Evolutionary conservation across 163 green algal genomes (phyloP).

Genomic region (Scenedesmus sp.): DNA sequence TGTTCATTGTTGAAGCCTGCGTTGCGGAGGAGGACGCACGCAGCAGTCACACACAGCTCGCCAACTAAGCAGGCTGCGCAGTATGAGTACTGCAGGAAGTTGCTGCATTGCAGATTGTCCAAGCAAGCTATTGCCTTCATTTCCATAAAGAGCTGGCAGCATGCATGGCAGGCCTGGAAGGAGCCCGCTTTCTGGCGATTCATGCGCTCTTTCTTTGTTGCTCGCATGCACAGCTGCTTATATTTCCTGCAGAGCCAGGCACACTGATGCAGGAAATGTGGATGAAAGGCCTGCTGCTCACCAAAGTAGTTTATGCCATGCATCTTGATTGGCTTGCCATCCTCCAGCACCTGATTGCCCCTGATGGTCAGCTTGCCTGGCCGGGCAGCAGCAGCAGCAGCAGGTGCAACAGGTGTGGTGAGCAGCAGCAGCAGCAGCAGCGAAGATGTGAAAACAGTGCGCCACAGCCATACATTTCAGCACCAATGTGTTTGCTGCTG

Average conservation of each 20-base stretch:
- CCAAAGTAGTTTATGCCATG: slow-evolving; percentile 51
- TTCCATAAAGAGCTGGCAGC: too few relatives aligned
- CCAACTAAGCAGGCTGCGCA: too few relatives aligned
- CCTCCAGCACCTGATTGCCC: slow-evolving; percentile 49
- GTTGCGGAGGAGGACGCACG: neutral
- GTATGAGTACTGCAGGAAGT: too few relatives aligned
- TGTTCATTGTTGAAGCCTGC: slow-evolving; percentile 47
- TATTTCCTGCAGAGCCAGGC: too few relatives aligned
- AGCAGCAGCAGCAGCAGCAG: neutral
- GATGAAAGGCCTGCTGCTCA: neutral
- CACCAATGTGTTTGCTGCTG: too few relatives aligned
- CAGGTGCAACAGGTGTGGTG: too few relatives aligned
- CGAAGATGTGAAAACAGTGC: neutral
- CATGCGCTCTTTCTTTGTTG: too few relatives aligned
- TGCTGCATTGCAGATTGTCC: too few relatives aligned
- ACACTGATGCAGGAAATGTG: neutral
- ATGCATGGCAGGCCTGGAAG: too few relatives aligned
- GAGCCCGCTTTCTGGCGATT: too few relatives aligned
- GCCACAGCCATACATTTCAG: neutral
- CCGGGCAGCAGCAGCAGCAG: neutral
- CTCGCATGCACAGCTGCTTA: too few relatives aligned
- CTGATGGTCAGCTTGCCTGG: slow-evolving; percentile 41
- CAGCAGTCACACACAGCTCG: neutral
- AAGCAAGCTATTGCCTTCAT: too few relatives aligned
- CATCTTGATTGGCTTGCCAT: slow-evolving; percentile 40